These are phyloP conservation scores for Periconia sp. DNA, from an alignment of 2,329 filamentous ascomycete species.

Conservation along the genomic window DNA sequence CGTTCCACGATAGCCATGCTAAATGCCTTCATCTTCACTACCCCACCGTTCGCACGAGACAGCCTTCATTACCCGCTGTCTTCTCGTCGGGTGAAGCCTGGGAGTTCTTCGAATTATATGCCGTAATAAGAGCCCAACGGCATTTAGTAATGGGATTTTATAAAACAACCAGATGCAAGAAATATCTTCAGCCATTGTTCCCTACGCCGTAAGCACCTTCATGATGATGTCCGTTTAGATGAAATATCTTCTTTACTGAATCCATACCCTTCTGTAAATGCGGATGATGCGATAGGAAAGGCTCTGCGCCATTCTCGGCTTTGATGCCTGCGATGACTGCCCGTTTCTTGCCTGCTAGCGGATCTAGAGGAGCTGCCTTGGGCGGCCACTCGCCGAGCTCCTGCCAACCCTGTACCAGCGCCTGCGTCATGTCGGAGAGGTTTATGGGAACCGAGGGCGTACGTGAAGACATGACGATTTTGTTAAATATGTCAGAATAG, in stretches of 20 bases:
- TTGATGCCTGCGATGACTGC: conserved; percentile 19
- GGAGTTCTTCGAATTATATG: too few species aligned
- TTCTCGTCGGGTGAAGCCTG: too few species aligned
- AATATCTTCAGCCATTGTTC: not conserved
- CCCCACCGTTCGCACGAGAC: too few species aligned
- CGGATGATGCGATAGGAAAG: conserved; percentile 44
- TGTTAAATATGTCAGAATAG: conserved; percentile 86
- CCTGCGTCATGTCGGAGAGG: conserved; percentile 76
- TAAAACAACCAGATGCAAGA: too few species aligned
- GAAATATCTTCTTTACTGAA: conserved; percentile 52
- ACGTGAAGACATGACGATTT: conserved; percentile 79
- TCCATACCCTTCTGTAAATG: conserved; percentile 53
- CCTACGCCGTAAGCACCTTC: too few species aligned
- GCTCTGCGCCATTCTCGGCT: conserved; percentile 24
- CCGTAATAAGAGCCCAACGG: too few species aligned
- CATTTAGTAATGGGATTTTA: too few species aligned
- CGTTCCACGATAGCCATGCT: too few species aligned
- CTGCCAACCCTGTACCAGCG: conserved; percentile 91
- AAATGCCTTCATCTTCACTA: too few species aligned
- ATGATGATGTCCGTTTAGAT: conserved; percentile 37
- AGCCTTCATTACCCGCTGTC: too few species aligned
- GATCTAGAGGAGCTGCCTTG: conserved; percentile 57
- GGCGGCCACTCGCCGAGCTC: conserved; percentile 93
- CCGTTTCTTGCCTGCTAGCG: conserved; percentile 49
- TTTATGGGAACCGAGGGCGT: conserved; percentile 90